A percentile compares a stretch with the other conserved stretches of the same genome.
Conservation (phyloP, 2,329 filamentous ascomycete genomes). For the Aspergillus ibericus region DNA sequence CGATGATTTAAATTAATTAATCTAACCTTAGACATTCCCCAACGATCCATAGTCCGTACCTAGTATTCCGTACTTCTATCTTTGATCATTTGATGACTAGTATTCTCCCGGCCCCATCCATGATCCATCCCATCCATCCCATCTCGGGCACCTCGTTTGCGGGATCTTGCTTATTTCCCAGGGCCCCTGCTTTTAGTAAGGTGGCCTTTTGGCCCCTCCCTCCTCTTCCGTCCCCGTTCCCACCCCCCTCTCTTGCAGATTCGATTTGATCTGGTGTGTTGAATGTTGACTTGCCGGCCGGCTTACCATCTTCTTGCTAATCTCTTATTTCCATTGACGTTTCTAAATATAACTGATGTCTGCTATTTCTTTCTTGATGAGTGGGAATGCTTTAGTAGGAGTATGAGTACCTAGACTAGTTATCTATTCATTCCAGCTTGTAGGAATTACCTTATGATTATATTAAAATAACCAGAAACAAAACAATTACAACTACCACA, state of each 20-base stretch:
- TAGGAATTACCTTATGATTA: too few species aligned
- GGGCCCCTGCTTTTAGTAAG: background rate
- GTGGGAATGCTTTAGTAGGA: too few species aligned
- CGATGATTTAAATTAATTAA: too few species aligned
- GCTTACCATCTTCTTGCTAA: too few species aligned
- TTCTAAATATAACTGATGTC: background rate
- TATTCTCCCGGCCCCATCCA: background rate
- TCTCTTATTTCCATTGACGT: background rate
- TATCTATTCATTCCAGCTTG: too few species aligned
- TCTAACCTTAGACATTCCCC: background rate
- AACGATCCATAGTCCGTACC: too few species aligned
- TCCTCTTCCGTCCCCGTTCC: background rate
- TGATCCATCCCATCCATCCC: background rate
- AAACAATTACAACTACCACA: too few species aligned
- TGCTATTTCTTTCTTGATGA: background rate
- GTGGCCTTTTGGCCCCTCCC: background rate
- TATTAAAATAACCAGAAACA: too few species aligned
- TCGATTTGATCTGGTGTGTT: background rate
- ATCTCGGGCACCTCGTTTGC: conserved; percentile 17
- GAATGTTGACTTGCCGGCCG: too few species aligned
- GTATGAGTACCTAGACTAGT: too few species aligned
- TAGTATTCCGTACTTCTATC: background rate
- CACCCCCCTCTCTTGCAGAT: background rate
- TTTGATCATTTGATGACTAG: background rate
- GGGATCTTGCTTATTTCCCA: background rate